Evolutionary conservation across 2,329 filamentous ascomycete species (phyloP), one percentile per base, ranked within the genome.

Genomic region (Alternaria ventricosa): DNA sequence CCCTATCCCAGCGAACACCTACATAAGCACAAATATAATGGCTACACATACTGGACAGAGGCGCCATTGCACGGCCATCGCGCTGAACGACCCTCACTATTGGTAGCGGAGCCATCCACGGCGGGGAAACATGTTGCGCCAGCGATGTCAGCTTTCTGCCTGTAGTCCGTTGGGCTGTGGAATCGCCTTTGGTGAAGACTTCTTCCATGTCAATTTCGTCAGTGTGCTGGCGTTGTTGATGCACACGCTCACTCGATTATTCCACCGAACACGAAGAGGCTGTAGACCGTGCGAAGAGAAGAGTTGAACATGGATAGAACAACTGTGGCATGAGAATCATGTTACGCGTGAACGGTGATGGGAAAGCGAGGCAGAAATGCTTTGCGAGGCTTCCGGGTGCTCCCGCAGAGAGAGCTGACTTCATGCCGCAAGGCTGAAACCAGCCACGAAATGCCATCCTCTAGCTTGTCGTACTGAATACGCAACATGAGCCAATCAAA

Each of bases 271-370:
- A 41, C 2, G 33, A 41, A 18, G 15, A 41, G 15, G 2, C 33
- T 18, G 33, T 41, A 41, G 15, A 41, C 15, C 15, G 15, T n/a
- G n/a, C 36, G 36, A 41, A 41, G 36, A 41, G n/a, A 41, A 41
- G 0, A 18, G 0, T 41, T 41, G 15, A 11, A 18, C 0, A 41
- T 11, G 36, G 3, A 18, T 1, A 6, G n/a, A 41, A 41, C 36
- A 18, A 3, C 4, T 11, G n/a, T 11, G 36, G n/a, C 15, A 41
- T 18, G 36, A 11, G 9, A 11, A 18, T 41, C n/a, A 0, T 11
- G n/a, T 41, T 18, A 18, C 36, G 9, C 5, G n/a, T 18, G 36
- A 41, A 18, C 1, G 36, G n/a, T 5, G 15, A 3, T 18, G 4
- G 36, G 15, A 18, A 41, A 18, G n/a, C 36, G 15, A 41, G 1